These are phyloP conservation scores for Fusarium tricinctum DNA, from an alignment of 2,329 filamentous ascomycete species.

Conservation along the genomic window DNA sequence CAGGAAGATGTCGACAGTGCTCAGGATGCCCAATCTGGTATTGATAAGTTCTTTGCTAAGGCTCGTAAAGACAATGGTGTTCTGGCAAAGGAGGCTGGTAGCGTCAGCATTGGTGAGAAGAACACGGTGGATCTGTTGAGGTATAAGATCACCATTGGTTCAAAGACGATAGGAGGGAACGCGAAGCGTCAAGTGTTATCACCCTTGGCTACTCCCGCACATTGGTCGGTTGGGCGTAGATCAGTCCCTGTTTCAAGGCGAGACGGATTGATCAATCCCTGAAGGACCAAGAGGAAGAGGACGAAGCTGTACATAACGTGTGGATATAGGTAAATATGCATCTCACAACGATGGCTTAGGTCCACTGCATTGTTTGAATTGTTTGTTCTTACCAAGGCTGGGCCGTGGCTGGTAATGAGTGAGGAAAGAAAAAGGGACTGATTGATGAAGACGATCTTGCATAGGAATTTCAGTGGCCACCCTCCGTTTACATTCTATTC, in stretches of 20 bases:
- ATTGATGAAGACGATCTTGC: conserved; percentile 43
- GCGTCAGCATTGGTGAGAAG: conserved; percentile 59
- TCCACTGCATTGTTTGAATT: conserved; percentile 27
- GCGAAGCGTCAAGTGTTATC: conserved; percentile 37
- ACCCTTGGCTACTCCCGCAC: not conserved
- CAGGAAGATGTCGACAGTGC: conserved; percentile 65
- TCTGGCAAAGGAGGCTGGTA: conserved; percentile 58
- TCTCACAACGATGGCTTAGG: conserved; percentile 33
- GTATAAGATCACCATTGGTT: conserved; percentile 59
- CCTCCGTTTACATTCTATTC: conserved; percentile 43
- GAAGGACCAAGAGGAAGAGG: conserved; percentile 11
- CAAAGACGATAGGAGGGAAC: conserved; percentile 49
- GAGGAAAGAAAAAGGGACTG: conserved; percentile 34
- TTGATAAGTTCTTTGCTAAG: conserved; percentile 69
- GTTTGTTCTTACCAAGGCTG: conserved; percentile 26
- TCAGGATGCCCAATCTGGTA: conserved; percentile 64
- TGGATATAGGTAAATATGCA: conserved; percentile 40
- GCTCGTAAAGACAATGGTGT: conserved; percentile 50
- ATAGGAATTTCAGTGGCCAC: conserved; percentile 44
- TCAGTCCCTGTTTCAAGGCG: conserved; percentile 20
- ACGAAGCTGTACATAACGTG: conserved; percentile 45
- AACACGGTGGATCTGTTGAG: conserved; percentile 67
- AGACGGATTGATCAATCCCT: conserved; percentile 12
- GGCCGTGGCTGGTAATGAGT: conserved; percentile 44
- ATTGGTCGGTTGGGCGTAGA: conserved; percentile 4